A percentile compares a stretch with the other conserved stretches of the same genome.
Conservation (phyloP, 495 filamentous ascomycete species). For the Extremus antarcticus region DNA sequence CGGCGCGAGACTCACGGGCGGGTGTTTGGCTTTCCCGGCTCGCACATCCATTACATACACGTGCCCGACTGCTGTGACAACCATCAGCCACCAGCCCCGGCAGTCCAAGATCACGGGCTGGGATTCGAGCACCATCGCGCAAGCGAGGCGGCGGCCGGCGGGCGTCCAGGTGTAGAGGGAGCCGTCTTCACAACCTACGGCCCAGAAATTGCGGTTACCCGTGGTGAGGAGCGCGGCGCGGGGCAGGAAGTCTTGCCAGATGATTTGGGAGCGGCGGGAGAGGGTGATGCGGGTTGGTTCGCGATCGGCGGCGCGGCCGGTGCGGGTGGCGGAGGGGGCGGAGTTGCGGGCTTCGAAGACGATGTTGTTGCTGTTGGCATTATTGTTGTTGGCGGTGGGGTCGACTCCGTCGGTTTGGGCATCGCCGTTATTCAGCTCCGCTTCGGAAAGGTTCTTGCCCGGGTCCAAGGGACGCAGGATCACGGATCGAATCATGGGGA, state of each 20-base stretch:
- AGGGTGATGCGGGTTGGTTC: conserved; percentile 77
- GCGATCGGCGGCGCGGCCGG: conserved; percentile 47
- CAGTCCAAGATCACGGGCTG: conserved; percentile 90
- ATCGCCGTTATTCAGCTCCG: not conserved
- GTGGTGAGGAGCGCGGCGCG: conserved; percentile 73
- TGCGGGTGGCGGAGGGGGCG: conserved; percentile 37
- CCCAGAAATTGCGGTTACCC: conserved; percentile 84
- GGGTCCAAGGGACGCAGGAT: conserved; percentile 58
- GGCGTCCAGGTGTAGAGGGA: conserved; percentile 91
- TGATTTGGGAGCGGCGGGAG: conserved; percentile 64
- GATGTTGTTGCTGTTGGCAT: conserved; percentile 42
- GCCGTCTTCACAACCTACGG: conserved; percentile 85
- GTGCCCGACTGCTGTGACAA: conserved; percentile 76
- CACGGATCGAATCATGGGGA: conserved; percentile 73
- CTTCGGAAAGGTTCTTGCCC: conserved; percentile 22
- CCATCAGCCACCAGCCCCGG: conserved; percentile 77
- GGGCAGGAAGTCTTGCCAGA: conserved; percentile 93
- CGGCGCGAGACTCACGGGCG: conserved; percentile 81
- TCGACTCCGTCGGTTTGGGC: not conserved
- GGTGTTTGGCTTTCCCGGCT: conserved; percentile 68
- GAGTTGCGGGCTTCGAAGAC: conserved; percentile 69
- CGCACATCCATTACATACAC: conserved; percentile 92
- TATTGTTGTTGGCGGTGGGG: no score
- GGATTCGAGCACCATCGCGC: conserved; percentile 74
- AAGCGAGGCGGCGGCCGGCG: conserved; percentile 76